Evolutionary conservation across 352 stramenopile genomes (phyloP), one percentile per base, ranked within the genome.

Genomic region (Phytopythium oedochilum): DNA sequence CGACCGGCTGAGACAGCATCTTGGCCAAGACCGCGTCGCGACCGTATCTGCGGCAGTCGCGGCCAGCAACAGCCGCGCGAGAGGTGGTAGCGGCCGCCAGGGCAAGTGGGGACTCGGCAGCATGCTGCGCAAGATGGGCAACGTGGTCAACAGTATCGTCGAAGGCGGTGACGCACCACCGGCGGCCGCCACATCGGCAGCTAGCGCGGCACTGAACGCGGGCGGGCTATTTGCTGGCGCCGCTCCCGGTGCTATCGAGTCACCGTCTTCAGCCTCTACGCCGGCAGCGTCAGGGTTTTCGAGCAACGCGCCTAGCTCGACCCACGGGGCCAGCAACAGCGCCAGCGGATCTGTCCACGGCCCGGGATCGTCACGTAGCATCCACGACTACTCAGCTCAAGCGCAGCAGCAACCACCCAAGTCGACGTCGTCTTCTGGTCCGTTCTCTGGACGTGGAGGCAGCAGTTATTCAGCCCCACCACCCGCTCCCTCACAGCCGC

Each of bases 141-240:
- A 94, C 59, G 89, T 94, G 38, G 83, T 94, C 49, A 94, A 89
- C 51, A 78, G 83, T 34, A 82, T 94, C 1, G 83, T 94, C 18
- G 83, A 94, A 67, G 83, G 83, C 18, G 86, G 55, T 26, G 83
- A 94, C 52, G 70, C 71, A 4, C 60, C 39, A 25, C 40, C 57
- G 18, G 53, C 54, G 40, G 32, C 59, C 8, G 3, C 55, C 26
- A 18, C 55, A 7, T 48, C 23, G 23, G 36, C 65, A 7, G 61
- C n/a, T 14, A 40, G 62, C 10, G 52, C 45, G 5, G 56, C 53
- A 11, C 38, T 23, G 32, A 42, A 9, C 46, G 42, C 64, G 0
- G 60, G 62, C 48, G 69, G 62, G 11, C 55, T 74, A 29, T 74
- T 68, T 53, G 68, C 65, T 9, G 71, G 60, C 26, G 70, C 70